phyloP scores from a whole-genome alignment of 129 eudicot genomes.

The Lactuca sativa region DNA sequence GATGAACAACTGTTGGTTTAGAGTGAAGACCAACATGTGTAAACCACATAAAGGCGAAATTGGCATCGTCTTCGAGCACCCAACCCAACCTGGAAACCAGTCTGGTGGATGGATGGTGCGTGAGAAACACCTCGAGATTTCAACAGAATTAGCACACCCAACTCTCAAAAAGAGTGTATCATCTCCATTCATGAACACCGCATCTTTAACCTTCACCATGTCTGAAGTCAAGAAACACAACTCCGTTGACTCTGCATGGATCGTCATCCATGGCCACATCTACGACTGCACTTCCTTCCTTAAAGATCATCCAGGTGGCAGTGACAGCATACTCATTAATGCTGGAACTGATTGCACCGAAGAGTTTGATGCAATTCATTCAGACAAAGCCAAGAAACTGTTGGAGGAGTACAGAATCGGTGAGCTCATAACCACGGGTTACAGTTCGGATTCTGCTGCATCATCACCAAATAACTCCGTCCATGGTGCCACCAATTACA shows the following conservation, averaged over 20 bases:
- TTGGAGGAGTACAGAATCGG: slow-evolving; percentile 76
- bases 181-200: slow-evolving; percentile 84
- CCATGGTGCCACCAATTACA: slow-evolving; percentile 59
- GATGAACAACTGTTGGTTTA: slow-evolving; percentile 99
- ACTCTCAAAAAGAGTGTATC: slow-evolving; percentile 70
- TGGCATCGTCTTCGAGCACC: slow-evolving; percentile 95
- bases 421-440: slow-evolving; percentile 65
- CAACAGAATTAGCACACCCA: slow-evolving; percentile 38
- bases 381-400: slow-evolving; percentile 79
- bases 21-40: slow-evolving; percentile 89
- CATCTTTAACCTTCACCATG: slow-evolving; percentile 47
- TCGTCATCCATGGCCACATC: slow-evolving; percentile 90
- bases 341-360: slow-evolving; percentile 97
- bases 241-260: slow-evolving; percentile 89
- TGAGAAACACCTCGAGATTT: slow-evolving; percentile 60
- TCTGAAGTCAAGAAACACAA: slow-evolving; percentile 79
- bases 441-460: slow-evolving; percentile 50
- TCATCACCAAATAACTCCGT: slow-evolving; percentile 74
- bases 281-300: slow-evolving; percentile 85
- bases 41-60: slow-evolving; percentile 91
- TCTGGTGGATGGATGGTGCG: slow-evolving; percentile 99
- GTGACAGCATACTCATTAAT: slow-evolving; percentile 87
- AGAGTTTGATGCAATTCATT: slow-evolving; percentile 95
- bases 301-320: slow-evolving; percentile 91
- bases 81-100: slow-evolving; percentile 91